Percentiles rank a stretch among this genome's conserved stretches.
Conservation (phyloP, 805 yeast genomes). For the Cyberlindnera petersonii region DNA sequence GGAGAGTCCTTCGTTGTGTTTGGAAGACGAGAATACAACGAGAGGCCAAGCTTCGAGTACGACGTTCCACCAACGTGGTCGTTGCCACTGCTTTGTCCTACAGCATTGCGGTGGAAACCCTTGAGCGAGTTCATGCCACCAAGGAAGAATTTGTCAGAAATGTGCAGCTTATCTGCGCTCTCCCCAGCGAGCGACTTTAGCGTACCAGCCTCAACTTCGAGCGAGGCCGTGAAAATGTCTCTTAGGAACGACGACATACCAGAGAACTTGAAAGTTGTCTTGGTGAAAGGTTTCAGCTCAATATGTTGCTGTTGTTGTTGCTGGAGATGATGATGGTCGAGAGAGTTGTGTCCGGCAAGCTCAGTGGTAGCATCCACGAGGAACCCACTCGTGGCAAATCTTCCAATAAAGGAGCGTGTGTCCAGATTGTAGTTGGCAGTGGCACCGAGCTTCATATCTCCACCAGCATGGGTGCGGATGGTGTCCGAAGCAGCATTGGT, state of each 20-base stretch:
- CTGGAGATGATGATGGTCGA: slow-evolving; percentile 24
- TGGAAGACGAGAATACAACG: slow-evolving; percentile 54
- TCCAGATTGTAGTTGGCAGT: slow-evolving; percentile 39
- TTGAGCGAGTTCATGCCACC: slow-evolving; percentile 63
- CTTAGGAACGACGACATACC: slow-evolving; percentile 38
- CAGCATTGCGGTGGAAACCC: slow-evolving; percentile 59
- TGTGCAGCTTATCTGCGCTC: slow-evolving; percentile 42
- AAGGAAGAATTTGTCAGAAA: slow-evolving; percentile 67
- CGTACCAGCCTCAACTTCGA: slow-evolving; percentile 48
- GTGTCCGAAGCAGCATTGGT: slow-evolving; percentile 50
- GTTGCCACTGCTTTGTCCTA: slow-evolving; percentile 45
- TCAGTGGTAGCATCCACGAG: slow-evolving; percentile 42
- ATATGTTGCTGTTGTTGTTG: slow-evolving; percentile 24
- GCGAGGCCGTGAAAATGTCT: slow-evolving; percentile 44
- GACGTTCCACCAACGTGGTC: slow-evolving; percentile 57
- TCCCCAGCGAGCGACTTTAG: slow-evolving; percentile 31
- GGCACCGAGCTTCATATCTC: slow-evolving; percentile 52
- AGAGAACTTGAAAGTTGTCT: slow-evolving; percentile 21
- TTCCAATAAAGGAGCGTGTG: slow-evolving; percentile 38
- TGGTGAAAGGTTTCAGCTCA: slow-evolving; percentile 26
- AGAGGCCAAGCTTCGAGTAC: slow-evolving; percentile 45
- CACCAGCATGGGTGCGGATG: slow-evolving; percentile 52
- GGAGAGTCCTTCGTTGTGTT: slow-evolving; percentile 40
- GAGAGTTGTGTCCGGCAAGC: slow-evolving; percentile 29
- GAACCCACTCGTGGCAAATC: slow-evolving; percentile 46